Evolutionary conservation across 2,329 filamentous ascomycete species (phyloP), one percentile per base, ranked within the genome.

Genomic region (Rutstroemia sp.): DNA sequence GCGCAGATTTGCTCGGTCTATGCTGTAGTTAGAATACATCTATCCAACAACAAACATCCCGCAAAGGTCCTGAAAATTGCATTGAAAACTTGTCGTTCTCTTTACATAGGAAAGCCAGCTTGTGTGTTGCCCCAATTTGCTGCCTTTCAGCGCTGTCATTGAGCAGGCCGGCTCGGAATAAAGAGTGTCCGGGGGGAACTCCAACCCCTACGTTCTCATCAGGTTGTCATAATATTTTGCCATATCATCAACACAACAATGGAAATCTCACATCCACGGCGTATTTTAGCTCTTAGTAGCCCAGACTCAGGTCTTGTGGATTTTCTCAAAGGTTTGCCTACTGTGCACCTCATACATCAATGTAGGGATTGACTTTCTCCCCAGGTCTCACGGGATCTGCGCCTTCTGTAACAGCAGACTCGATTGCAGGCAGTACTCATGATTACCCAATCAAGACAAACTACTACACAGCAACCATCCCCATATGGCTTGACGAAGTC

Each of bases 401-500:
- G 14, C 65, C 67, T 19, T 55, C 66, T 67, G 19, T 78, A 72
- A 30, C 70, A 70, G 30, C 64, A 42, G 48, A 59, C 19, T 51
- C 57, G 71, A 45, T 69, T 70, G 83, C 84, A 1, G 84, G 84
- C 25, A 77, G 76, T 36, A 82, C 83, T 16, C 83, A 86, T 64
- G 68, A 71, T 45, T 75, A 84, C 34, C 58, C 70, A 8, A 71
- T 87, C 54, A 74, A 75, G 58, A 87, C 82, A 19, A 64, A 73
- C 14, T 87, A 87, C 73, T 87, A 87, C 72, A 75, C 71, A 23
- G 76, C 81, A 53, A 73, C 73, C 0, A 73, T 87, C 3, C 82
- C 84, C 45, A 74, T 87, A 61, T 88, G 84, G 84, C 74, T 87
- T n/a, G 84, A 88, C 65, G 74, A 84, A 47, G 74, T 84, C 57